These are phyloP conservation scores for Cladosporium sphaerospermum DNA, from an alignment of 2,329 filamentous ascomycete genomes.

Conservation along the genomic window DNA sequence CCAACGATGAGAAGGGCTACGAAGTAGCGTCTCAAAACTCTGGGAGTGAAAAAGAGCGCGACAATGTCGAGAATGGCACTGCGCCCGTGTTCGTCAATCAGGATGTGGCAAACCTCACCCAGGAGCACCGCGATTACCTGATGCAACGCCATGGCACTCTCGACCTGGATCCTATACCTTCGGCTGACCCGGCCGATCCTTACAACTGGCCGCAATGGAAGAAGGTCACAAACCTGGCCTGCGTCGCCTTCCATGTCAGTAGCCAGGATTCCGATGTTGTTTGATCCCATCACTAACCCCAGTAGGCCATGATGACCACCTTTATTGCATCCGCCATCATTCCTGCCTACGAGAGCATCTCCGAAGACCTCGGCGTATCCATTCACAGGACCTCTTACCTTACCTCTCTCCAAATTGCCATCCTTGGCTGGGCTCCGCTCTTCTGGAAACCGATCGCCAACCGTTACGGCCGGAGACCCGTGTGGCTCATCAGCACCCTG, in stretches of 20 bases:
- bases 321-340: slow-evolving; percentile 51
- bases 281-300: too few relatives aligned
- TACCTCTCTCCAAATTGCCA: slow-evolving; percentile 50
- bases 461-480: slow-evolving; percentile 48
- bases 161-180: slow-evolving; percentile 49
- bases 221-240: slow-evolving; percentile 42
- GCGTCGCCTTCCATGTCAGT: slow-evolving; percentile 44
- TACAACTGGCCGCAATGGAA: slow-evolving; percentile 54
- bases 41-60: neutral
- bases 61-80: neutral
- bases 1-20: neutral
- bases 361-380: slow-evolving; percentile 43
- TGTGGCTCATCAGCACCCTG: slow-evolving; percentile 48
- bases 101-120: slow-evolving; percentile 31
- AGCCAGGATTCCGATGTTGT: neutral
- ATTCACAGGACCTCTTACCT: slow-evolving; percentile 49
- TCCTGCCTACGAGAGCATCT: slow-evolving; percentile 49
- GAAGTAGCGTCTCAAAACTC: slow-evolving; percentile 9
- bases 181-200: slow-evolving; percentile 45
- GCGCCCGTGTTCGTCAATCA: slow-evolving; percentile 11
- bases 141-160: slow-evolving; percentile 48
- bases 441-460: slow-evolving; percentile 53
- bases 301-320: slow-evolving; percentile 47
- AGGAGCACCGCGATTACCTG: slow-evolving; percentile 46
- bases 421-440: slow-evolving; percentile 49